Conservation (phyloP, 305 asterid genomes). For the Fraxinus velutina region DNA sequence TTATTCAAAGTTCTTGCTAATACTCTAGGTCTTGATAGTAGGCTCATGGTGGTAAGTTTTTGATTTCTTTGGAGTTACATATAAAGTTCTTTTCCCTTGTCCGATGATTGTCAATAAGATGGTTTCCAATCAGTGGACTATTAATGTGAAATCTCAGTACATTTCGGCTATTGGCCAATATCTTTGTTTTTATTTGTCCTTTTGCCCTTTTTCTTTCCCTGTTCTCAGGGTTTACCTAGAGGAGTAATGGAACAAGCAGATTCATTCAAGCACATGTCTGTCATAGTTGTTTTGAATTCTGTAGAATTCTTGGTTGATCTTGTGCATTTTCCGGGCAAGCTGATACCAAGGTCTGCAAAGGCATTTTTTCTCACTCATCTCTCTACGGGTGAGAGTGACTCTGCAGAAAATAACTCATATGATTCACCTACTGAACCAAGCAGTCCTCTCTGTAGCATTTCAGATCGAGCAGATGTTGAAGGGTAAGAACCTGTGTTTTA, state of each 20-base stretch:
- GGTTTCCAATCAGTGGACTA: conserved; percentile 10
- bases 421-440: conserved; percentile 62
- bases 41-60: conserved; percentile 80
- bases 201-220: conserved; percentile 6
- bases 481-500: conserved; percentile 45
- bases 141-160: conserved; percentile 13
- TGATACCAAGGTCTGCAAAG: conserved; percentile 65
- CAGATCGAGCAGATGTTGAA: conserved; percentile 61
- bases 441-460: conserved; percentile 30
- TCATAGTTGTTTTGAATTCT: conserved; percentile 62
- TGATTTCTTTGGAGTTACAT: conserved; percentile 22
- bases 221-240: conserved; percentile 64
- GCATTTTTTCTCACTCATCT: conserved; percentile 62
- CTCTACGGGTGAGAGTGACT: conserved; percentile 69
- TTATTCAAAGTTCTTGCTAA: conserved; percentile 94
- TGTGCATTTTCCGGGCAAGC: conserved; percentile 69
- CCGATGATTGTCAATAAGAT: conserved; percentile 11
- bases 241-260: conserved; percentile 59
- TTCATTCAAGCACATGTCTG: conserved; percentile 68
- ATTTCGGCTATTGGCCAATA: conserved; percentile 8
- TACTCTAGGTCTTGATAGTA: conserved; percentile 65
- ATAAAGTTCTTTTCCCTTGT: conserved; percentile 10
- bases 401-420: conserved; percentile 72
- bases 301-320: conserved; percentile 77
- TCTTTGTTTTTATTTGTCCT: conserved; percentile 5